Percentiles rank a stretch among this genome's conserved stretches.
Evolutionary conservation across 192 early-diverging fungal genomes (phyloP).

Genomic region (Podila epicladia): DNA sequence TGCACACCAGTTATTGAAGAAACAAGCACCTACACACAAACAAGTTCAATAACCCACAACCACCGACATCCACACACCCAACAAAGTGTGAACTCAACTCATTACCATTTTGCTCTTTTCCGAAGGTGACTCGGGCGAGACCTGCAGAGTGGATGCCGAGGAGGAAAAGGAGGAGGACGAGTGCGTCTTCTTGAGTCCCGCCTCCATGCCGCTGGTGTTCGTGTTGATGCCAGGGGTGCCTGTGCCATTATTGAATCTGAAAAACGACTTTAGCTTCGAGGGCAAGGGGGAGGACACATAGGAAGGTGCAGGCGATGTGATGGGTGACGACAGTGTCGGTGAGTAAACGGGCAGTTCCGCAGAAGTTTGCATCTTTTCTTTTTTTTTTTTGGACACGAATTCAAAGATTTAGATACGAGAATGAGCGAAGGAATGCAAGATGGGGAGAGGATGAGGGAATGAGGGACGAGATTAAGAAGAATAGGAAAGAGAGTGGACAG

Average conservation of each 20-base stretch:
- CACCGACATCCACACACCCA: too few relatives aligned
- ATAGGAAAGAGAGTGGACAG: not conserved
- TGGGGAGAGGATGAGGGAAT: not conserved
- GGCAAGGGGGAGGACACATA: conserved; percentile 27
- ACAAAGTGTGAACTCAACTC: not conserved
- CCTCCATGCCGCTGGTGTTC: too few relatives aligned
- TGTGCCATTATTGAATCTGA: conserved; percentile 8
- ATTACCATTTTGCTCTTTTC: conserved; percentile 3
- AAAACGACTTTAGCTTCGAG: conserved; percentile 32
- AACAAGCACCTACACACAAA: too few relatives aligned
- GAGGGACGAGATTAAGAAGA: not conserved
- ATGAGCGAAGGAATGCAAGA: not conserved
- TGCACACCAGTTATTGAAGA: too few relatives aligned
- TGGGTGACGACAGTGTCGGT: conserved; percentile 3
- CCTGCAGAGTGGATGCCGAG: not conserved
- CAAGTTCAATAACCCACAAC: too few relatives aligned
- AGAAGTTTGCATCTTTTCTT: conserved; percentile 30
- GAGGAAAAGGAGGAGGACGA: not conserved
- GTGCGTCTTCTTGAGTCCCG: too few relatives aligned
- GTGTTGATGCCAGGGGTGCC: not conserved
- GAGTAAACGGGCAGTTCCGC: conserved; percentile 5
- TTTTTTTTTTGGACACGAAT: not conserved
- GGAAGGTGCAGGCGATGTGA: conserved; percentile 32
- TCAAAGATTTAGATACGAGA: not conserved
- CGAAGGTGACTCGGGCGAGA: conserved; percentile 1